These are phyloP conservation scores for Heimioporus sp. DNA, from an alignment of 768 basidiomycete genomes.

Conservation along the genomic window DNA sequence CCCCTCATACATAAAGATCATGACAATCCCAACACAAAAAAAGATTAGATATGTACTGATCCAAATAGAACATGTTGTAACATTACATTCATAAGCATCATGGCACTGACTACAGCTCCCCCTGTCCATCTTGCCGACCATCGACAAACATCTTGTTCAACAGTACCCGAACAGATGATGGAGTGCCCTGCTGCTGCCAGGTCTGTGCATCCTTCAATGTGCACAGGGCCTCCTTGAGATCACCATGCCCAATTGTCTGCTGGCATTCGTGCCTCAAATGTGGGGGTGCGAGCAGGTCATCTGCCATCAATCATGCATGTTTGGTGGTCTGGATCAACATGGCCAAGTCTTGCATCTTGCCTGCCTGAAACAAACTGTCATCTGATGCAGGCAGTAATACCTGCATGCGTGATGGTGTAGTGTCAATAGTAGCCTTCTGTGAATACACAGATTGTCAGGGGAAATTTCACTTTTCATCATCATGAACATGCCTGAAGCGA, in stretches of 20 bases:
- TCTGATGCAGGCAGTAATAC: neutral
- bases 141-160: conserved; percentile 28
- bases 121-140: conserved; percentile 18
- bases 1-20: too few relatives aligned
- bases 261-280: conserved; percentile 41
- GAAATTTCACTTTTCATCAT: too few relatives aligned
- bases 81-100: neutral
- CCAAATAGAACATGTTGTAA: neutral
- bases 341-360: neutral
- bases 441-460: too few relatives aligned
- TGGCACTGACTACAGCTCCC: neutral
- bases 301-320: conserved; percentile 21
- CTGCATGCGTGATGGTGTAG: conserved; percentile 23
- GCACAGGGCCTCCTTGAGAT: conserved; percentile 84
- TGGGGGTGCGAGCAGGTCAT: conserved; percentile 38
- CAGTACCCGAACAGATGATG: conserved; percentile 12
- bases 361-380: neutral
- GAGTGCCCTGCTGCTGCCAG: conserved; percentile 11
- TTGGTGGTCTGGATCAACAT: conserved; percentile 43
- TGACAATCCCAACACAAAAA: too few relatives aligned
- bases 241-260: conserved; percentile 68
- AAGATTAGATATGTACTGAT: too few relatives aligned
- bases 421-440: conserved; percentile 71
- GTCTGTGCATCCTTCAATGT: conserved; percentile 65
- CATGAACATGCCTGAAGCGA: conserved; percentile 55